phyloP scores from a whole-genome alignment of 2,329 filamentous ascomycete genomes.

The Dothideomycetes sp. region DNA sequence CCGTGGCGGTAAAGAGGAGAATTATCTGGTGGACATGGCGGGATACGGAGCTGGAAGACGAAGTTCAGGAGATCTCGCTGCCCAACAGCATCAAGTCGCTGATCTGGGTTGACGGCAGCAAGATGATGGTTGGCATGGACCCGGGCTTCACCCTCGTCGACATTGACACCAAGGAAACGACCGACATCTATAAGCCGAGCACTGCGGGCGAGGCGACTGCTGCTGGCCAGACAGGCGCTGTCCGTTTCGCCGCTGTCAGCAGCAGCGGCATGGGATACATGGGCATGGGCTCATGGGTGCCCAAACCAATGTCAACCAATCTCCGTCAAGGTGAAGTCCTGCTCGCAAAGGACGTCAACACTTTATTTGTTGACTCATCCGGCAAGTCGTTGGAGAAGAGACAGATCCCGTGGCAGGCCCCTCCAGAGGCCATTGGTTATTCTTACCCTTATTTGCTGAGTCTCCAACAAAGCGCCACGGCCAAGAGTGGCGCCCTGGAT shows the following conservation, averaged over 20 bases:
- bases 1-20: conserved; percentile 85
- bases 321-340: conserved; percentile 75
- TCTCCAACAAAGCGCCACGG: conserved; percentile 55
- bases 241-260: conserved; percentile 69
- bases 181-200: conserved; percentile 70
- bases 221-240: conserved; percentile 51
- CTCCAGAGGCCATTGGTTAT: conserved; percentile 86
- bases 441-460: conserved; percentile 93
- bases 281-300: conserved; percentile 83
- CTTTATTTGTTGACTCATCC: conserved; percentile 75
- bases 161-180: conserved; percentile 59
- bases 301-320: conserved; percentile 76
- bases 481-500: conserved; percentile 69
- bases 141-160: conserved; percentile 85
- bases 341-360: conserved; percentile 96
- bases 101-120: conserved; percentile 82
- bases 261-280: conserved; percentile 93
- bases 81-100: conserved; percentile 77
- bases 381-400: conserved; percentile 73
- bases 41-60: conserved; percentile 72
- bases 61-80: conserved; percentile 66
- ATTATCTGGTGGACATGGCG: conserved; percentile 92
- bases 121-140: conserved; percentile 81
- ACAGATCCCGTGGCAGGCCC: conserved; percentile 83
- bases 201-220: conserved; percentile 49